These are phyloP conservation scores for Phytophthora cajani DNA, from an alignment of 352 stramenopile genomes.

Conservation along the genomic window DNA sequence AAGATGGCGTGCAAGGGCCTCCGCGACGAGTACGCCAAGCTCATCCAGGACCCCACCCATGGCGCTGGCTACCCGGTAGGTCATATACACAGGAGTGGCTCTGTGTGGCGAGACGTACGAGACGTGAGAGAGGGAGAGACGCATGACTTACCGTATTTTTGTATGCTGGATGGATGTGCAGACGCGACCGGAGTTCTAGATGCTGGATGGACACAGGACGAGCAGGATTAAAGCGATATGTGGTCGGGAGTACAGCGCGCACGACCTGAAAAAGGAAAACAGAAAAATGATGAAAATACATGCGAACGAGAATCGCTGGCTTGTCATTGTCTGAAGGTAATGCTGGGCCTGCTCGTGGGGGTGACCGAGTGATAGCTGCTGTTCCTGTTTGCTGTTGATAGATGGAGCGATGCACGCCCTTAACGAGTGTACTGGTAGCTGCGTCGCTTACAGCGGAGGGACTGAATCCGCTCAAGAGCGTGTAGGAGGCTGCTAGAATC, in stretches of 20 bases:
- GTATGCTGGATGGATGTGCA: conserved; percentile 13
- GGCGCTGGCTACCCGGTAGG: conserved; percentile 74
- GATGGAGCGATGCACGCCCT: background rate
- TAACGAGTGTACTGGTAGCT: conserved; percentile 17
- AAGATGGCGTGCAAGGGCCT: conserved; percentile 85
- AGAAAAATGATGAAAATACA: conserved; percentile 43
- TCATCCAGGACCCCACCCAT: conserved; percentile 83
- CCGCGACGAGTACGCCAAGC: conserved; percentile 83
- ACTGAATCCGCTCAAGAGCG: conserved; percentile 50
- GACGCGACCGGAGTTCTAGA: conserved; percentile 45
- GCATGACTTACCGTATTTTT: conserved; percentile 14
- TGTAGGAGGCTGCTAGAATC: conserved; percentile 32
- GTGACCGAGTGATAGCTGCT: conserved; percentile 2
- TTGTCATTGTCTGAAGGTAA: conserved; percentile 24
- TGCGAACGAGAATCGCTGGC: conserved; percentile 20
- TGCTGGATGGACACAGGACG: conserved; percentile 3
- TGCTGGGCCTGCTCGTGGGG: conserved; percentile 1
- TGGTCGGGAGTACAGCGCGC: conserved; percentile 5
- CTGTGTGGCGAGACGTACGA: background rate
- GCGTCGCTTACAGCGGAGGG: conserved; percentile 54
- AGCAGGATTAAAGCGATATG: conserved; percentile 33
- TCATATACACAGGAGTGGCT: background rate
- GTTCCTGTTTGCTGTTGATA: background rate
- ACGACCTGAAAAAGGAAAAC: conserved; percentile 33
- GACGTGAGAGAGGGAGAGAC: background rate